Evolutionary conservation across 441 rosid species (phyloP).

Genomic region (Brassica balearica): DNA sequence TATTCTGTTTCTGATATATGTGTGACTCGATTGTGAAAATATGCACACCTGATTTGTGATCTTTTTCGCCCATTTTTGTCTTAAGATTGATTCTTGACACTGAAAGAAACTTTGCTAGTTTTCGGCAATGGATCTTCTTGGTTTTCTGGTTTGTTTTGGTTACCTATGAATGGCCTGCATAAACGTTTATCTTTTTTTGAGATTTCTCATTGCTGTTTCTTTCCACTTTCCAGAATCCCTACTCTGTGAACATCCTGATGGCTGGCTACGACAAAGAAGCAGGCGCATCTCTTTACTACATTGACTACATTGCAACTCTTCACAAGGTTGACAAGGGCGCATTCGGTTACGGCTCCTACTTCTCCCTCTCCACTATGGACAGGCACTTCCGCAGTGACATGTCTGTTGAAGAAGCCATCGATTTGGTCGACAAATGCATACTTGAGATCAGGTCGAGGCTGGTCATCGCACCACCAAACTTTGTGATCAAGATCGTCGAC

Average conservation of each 20-base stretch:
- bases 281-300: conserved; percentile 92
- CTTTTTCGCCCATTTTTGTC: not conserved
- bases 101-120: too few species aligned
- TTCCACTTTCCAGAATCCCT: conserved; percentile 63
- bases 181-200: too few species aligned
- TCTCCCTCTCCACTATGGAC: conserved; percentile 92
- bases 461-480: conserved; percentile 94
- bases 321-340: conserved; percentile 98
- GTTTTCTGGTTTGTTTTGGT: not conserved
- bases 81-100: too few species aligned
- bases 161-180: not conserved
- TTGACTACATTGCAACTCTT: conserved; percentile 93
- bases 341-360: conserved; percentile 93
- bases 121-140: too few species aligned
- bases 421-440: conserved; percentile 88
- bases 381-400: conserved; percentile 87
- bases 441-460: conserved; percentile 87
- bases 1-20: not conserved
- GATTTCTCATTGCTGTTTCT: not conserved
- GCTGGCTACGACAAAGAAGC: conserved; percentile 96
- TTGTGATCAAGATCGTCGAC: conserved; percentile 94
- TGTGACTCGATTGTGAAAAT: not conserved
- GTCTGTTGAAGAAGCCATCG: conserved; percentile 85
- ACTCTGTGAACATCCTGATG: conserved; percentile 83
- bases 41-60: not conserved